Evolutionary conservation across 2,329 filamentous ascomycete species (phyloP), one percentile per base, ranked within the genome.

Genomic region (Hypoxylon sp.): DNA sequence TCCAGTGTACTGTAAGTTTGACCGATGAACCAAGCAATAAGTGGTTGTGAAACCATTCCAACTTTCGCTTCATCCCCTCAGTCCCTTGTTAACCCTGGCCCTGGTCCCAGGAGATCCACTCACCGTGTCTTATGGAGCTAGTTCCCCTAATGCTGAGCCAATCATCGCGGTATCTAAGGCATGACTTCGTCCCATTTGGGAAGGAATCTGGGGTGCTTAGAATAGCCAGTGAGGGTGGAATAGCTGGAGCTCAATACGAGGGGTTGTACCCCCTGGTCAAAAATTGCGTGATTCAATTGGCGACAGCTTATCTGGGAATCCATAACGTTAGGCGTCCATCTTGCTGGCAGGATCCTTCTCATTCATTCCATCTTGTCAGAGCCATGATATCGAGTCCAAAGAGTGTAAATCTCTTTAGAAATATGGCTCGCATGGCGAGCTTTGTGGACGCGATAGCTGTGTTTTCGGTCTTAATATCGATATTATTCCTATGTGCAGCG

Each of bases 381-480:
- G 37, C 29, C 53, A 57, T 37, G n/a, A 34, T 39, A 27, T 7
- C 23, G 43, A 21, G 14, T 45, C 29, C n/a, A 41, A 41, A 39
- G 32, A 45, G 19, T 25, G 27, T 46, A n/a, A 29, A 16, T 14
- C n/a, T 39, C 21, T 21, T 34, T 16, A n/a, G 21, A 29, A 58
- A 53, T 11, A 68, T 62, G 58, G 41, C 47, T 53, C 51, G 39
- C 45, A 12, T 37, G 9, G 51, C 25, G 50, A 32, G 50, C 23
- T 43, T 59, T 3, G 29, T 30, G n/a, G 30, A 54, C 9, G 41
- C 25, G 30, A 65, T 54, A n/a, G 39, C 51, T 46, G 14, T 25
- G n/a, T 55, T 56, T 23, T 68, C 65, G 9, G 61, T 63, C 14
- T 9, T 30, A 5, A 27, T 65, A 23, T 68, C 62, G 7, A n/a